phyloP scores from a whole-genome alignment of 805 yeast species.

The Candida khao-thaluensis region DNA sequence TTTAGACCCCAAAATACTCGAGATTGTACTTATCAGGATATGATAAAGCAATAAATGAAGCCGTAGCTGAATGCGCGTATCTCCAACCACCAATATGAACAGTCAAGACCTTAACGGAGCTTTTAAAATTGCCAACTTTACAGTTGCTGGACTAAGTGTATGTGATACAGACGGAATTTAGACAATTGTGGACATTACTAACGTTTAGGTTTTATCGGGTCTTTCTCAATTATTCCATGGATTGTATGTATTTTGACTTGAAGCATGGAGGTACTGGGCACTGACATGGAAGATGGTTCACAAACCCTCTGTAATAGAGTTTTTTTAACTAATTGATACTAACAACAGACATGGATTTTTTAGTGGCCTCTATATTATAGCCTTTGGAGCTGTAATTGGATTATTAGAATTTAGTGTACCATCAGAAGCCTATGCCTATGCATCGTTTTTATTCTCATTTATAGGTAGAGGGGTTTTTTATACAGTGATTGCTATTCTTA shows the following conservation, averaged over 20 bases:
- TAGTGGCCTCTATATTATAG: slow-evolving; percentile 56
- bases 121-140: slow-evolving; percentile 52
- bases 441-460: slow-evolving; percentile 66
- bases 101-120: slow-evolving; percentile 40
- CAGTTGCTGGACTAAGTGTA: slow-evolving; percentile 56
- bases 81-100: slow-evolving; percentile 9
- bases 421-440: slow-evolving; percentile 61
- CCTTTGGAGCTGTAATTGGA: slow-evolving; percentile 54
- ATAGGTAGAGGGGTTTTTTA: slow-evolving; percentile 69
- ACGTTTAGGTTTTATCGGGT: slow-evolving; percentile 44
- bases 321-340: neutral
- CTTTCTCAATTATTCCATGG: slow-evolving; percentile 51
- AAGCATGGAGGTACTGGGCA: neutral
- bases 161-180: slow-evolving; percentile 23
- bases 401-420: slow-evolving; percentile 51
- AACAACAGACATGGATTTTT: slow-evolving; percentile 36
- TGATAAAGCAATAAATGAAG: too few species aligned
- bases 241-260: slow-evolving; percentile 31
- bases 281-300: neutral
- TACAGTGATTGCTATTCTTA: slow-evolving; percentile 36
- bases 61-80: too few species aligned
- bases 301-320: too few species aligned
- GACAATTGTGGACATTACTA: slow-evolving; percentile 10
- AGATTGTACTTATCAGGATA: too few species aligned
- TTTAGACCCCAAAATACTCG: too few species aligned